Percentiles rank a stretch among this genome's conserved stretches.
phyloP scores from a whole-genome alignment of 495 filamentous ascomycete species.

The Annulohypoxylon bovei region DNA sequence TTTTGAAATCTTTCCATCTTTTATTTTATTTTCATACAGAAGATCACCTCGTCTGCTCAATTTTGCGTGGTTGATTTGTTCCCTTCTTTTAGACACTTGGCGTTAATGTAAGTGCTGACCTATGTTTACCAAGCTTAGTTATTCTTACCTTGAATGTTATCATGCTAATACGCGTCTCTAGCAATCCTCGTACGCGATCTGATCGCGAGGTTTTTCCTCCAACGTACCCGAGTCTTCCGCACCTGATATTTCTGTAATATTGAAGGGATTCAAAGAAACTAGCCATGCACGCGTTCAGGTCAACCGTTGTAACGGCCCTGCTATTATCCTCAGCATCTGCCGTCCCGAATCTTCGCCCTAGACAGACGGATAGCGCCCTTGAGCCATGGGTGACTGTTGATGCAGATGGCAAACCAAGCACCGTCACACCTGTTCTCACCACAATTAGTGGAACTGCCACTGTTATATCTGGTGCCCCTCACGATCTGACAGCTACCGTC shows the following conservation, averaged over 20 bases:
- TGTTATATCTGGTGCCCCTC: constrained; percentile 51
- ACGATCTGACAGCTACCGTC: constrained; percentile 53
- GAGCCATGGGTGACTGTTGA: constrained; percentile 55
- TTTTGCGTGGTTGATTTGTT: constrained; percentile 2
- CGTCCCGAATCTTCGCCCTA: constrained; percentile 30
- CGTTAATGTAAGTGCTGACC: constrained; percentile 1
- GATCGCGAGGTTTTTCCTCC: constrained; percentile 7
- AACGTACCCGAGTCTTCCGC: constrained; percentile 25
- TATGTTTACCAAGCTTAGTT: not conserved
- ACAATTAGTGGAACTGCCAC: constrained; percentile 53
- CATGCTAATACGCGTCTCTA: constrained; percentile 1
- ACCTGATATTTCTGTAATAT: not conserved
- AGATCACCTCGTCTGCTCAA: constrained; percentile 6
- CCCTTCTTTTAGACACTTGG: constrained; percentile 1
- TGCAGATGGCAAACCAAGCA: constrained; percentile 48
- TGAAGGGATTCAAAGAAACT: not conserved
- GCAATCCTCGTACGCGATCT: constrained; percentile 7
- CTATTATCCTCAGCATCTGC: constrained; percentile 33
- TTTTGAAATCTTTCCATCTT: constrained; percentile 6
- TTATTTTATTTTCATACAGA: not conserved
- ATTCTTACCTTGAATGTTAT: not conserved
- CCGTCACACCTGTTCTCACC: constrained; percentile 52
- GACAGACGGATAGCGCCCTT: constrained; percentile 37
- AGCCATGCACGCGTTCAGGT: constrained; percentile 21
- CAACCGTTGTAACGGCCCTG: constrained; percentile 19